Percentiles rank a stretch among this genome's conserved stretches.
Evolutionary conservation across 2,329 filamentous ascomycete genomes (phyloP).

Genomic region (Tolypocladium cylindrosporum): DNA sequence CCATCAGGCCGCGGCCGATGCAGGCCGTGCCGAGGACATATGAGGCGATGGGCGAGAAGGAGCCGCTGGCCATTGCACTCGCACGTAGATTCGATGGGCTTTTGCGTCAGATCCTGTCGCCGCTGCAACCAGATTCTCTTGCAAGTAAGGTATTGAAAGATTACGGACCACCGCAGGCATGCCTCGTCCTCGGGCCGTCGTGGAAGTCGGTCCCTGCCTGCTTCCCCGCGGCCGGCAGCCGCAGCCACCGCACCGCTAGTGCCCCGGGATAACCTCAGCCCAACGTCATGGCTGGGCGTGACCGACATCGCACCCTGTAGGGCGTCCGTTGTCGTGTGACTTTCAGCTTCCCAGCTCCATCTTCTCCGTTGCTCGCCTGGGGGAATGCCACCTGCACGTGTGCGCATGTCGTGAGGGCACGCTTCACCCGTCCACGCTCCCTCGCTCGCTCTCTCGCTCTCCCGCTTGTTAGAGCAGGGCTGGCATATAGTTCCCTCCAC

Average conservation of each 20-base stretch:
- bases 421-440: not conserved
- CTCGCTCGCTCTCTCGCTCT: not conserved
- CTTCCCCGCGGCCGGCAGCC: not conserved
- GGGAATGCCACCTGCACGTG: not conserved
- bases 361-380: not conserved
- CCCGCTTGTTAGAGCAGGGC: not conserved
- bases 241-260: not conserved
- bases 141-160: too few relatives aligned
- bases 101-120: too few relatives aligned
- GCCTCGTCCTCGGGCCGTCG: not conserved
- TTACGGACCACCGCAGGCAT: too few relatives aligned
- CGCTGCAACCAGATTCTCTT: too few relatives aligned
- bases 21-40: not conserved
- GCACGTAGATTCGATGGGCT: not conserved
- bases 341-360: not conserved
- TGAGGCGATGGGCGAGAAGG: not conserved
- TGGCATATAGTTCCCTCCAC: not conserved
- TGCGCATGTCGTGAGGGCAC: not conserved
- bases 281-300: constrained; percentile 17
- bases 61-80: not conserved
- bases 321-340: not conserved
- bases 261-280: constrained; percentile 6
- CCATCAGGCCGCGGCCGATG: not conserved
- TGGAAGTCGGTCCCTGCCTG: not conserved
- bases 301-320: not conserved